Evolutionary conservation across 257 asterid genomes (phyloP), one percentile per base, ranked within the genome.

Genomic region (Henckelia pumila): DNA sequence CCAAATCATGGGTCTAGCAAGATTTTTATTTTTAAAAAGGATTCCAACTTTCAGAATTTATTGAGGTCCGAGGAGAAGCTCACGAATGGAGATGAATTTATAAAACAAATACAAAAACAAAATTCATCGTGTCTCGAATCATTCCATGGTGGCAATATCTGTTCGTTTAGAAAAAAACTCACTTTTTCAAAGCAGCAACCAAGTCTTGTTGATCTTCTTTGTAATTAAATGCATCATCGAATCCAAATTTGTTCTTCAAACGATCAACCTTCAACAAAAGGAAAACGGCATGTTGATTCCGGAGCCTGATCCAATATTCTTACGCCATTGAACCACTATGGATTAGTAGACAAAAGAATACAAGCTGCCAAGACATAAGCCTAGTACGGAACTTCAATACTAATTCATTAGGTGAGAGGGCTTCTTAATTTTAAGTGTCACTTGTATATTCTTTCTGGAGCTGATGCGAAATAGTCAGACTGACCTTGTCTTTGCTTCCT

Each of bases 241-340:
- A 82, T 50, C 86, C 91, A 49, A 82, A 73, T 69, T 74, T 83
- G 71, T 78, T 76, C 78, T 78, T 82, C 79, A 82, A 75, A 24
- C 82, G 81, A 40, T 85, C 86, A 63, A 81, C 80, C 89, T 81
- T 72, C 55, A 66, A 13, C 7, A 29, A 21, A n/a, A 37, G 10
- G 16, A 37, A 19, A 74, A 23, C n/a, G n/a, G n/a, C n/a, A n/a
- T n/a, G n/a, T n/a, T n/a, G n/a, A n/a, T n/a, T n/a, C n/a, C n/a
- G n/a, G n/a, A n/a, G n/a, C n/a, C n/a, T n/a, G n/a, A n/a, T n/a
- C n/a, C n/a, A n/a, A n/a, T n/a, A n/a, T n/a, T 40, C 6, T 13
- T n/a, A 11, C n/a, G 50, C 47, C 24, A 14, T 59, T 44, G 19
- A 26, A 59, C 63, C 44, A 35, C 9, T 8, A 8, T 9, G 14